Evolutionary conservation across 2,329 filamentous ascomycete genomes (phyloP), one percentile per base, ranked within the genome.

Genomic region (Chrysosphaeria jannelii): DNA sequence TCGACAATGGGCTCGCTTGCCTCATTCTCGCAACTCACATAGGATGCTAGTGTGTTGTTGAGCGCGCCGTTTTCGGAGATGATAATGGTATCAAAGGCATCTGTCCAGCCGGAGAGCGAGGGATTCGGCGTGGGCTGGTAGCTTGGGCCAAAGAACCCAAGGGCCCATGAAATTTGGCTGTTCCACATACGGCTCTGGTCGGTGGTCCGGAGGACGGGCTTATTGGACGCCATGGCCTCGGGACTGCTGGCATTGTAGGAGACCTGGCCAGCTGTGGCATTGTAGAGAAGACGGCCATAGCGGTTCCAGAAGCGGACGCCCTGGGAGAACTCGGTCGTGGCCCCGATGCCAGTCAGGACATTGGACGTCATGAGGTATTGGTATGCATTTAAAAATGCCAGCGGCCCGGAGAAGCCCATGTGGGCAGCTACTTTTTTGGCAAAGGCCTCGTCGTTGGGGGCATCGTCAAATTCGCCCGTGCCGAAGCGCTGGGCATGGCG

Each of bases 401-500:
- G 36, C 1, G 53, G 49, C 0, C 56, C 56, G 0, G 40, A 20
- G 24, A 52, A 12, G 33, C 29, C 21, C 33, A 46, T 51, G 26
- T 52, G 51, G 12, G 32, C 29, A 11, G 33, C 29, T 2, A 60
- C 33, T 35, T 59, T 59, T 9, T 39, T 33, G 2, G 42, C 48
- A 29, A 61, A 60, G 8, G 38, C 33, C 21, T 44, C 42, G 29
- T 57, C 47, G 30, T 52, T 54, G 12, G 29, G 32, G 1, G 50
- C 54, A 30, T 61, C 56, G 28, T 55, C 44, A 14, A 39, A 39
- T 27, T 38, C 41, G 10, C 40, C 36, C 25, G 38, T 42, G 8
- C 40, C 51, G 20, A 55, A 58, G 13, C 56, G 46, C 28, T 60
- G 42, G 1, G 51, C 50, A 35, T 61, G 57, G 14, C 57, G 46